These are phyloP conservation scores for Saraca asoca DNA, from an alignment of 331 rosid species.

Conservation along the genomic window DNA sequence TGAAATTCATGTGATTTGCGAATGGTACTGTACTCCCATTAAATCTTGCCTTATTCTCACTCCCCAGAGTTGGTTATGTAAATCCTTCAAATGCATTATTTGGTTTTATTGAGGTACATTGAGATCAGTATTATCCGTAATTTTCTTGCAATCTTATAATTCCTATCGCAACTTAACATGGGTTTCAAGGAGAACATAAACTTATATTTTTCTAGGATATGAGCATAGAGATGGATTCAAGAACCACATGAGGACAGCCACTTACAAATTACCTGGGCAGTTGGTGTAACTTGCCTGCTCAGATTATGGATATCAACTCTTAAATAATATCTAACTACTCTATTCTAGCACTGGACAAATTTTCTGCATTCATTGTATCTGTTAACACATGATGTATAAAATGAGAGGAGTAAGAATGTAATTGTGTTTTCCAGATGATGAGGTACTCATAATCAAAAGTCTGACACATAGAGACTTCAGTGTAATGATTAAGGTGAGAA, in stretches of 20 bases:
- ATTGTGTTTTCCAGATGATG: constrained; percentile 57
- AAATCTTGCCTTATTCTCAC: constrained; percentile 13
- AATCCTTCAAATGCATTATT: neutral
- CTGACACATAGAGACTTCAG: constrained; percentile 81
- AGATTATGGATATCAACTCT: constrained; percentile 23
- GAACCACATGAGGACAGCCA: neutral
- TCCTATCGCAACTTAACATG: neutral
- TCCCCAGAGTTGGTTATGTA: neutral
- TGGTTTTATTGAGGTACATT: neutral
- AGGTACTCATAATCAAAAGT: constrained; percentile 92
- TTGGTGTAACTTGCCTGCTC: constrained; percentile 8
- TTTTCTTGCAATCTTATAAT: too few species aligned
- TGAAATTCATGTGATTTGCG: constrained; percentile 12
- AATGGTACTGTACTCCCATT: neutral
- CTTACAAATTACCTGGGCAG: neutral
- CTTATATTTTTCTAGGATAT: too few species aligned
- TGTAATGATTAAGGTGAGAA: constrained; percentile 78
- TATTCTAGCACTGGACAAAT: constrained; percentile 15
- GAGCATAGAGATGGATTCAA: constrained; percentile 4
- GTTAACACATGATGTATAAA: constrained; percentile 23
- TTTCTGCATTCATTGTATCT: constrained; percentile 1
- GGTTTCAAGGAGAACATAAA: too few species aligned
- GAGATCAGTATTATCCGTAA: constrained; percentile 8
- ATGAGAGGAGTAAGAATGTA: constrained; percentile 7
- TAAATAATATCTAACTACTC: neutral